Percentiles rank a stretch among this genome's conserved stretches.
phyloP scores from a whole-genome alignment of 768 basidiomycete species.

The Phylloporus sp. region DNA sequence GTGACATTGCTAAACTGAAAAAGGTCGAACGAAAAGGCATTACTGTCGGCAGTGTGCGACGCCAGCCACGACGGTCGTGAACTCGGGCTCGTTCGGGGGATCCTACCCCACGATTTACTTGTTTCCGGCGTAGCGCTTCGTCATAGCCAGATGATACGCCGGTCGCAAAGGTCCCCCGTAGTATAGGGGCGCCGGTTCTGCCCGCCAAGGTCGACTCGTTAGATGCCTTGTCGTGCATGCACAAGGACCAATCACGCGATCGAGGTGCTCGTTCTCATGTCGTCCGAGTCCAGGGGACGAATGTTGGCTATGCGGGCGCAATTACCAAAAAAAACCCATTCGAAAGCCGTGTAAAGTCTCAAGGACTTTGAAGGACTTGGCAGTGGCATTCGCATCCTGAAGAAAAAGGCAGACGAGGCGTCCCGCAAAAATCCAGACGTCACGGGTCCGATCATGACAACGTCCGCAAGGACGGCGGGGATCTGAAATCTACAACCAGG shows the following conservation, averaged over 20 bases:
- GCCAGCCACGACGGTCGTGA: constrained; percentile 60
- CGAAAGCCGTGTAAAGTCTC: too few species aligned
- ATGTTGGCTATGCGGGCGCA: too few species aligned
- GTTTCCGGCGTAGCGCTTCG: constrained; percentile 70
- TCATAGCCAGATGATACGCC: constrained; percentile 74
- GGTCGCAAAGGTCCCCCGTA: constrained; percentile 83
- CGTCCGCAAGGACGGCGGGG: constrained; percentile 59
- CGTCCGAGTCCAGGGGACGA: too few species aligned
- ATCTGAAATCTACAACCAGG: constrained; percentile 81
- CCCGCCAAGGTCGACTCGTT: constrained; percentile 77
- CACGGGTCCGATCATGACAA: constrained; percentile 58
- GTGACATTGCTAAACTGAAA: constrained; percentile 64
- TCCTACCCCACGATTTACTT: constrained; percentile 86
- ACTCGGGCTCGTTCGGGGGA: constrained; percentile 73
- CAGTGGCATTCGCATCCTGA: constrained; percentile 64
- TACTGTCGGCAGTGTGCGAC: too few species aligned
- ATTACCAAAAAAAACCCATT: too few species aligned
- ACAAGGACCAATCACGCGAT: constrained; percentile 73
- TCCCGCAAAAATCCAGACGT: constrained; percentile 76
- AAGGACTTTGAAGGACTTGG: constrained; percentile 69
- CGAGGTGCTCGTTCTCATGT: constrained; percentile 82
- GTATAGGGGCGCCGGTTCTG: too few species aligned
- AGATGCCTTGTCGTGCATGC: constrained; percentile 74
- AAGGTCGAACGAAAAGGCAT: constrained; percentile 79
- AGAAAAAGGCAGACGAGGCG: constrained; percentile 55